Evolutionary conservation across 2,329 filamentous ascomycete species (phyloP).

Genomic region (Colletotrichum brevisporum): DNA sequence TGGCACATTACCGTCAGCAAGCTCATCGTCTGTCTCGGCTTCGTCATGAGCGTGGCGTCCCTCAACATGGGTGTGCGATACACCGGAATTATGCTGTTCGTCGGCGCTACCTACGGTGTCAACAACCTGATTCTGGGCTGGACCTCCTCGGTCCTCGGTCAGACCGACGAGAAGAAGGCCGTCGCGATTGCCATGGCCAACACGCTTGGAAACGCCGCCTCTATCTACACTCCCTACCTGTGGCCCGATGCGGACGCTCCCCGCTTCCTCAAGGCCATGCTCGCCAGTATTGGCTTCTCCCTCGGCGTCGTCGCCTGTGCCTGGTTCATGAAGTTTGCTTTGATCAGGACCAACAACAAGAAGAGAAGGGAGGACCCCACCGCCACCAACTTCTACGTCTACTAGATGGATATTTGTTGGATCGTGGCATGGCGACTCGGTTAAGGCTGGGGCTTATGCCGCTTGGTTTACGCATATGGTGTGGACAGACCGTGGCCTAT

Average conservation of each 20-base stretch:
- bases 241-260: constrained; percentile 39
- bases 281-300: constrained; percentile 45
- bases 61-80: constrained; percentile 38
- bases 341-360: constrained; percentile 55
- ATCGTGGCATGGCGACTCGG: not conserved
- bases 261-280: constrained; percentile 42
- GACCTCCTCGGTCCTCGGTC: constrained; percentile 56
- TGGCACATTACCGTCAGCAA: constrained; percentile 64
- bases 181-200: constrained; percentile 53
- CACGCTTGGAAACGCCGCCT: constrained; percentile 38
- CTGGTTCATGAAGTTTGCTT: constrained; percentile 52
- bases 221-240: constrained; percentile 43
- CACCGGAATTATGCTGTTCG: constrained; percentile 54
- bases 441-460: not conserved
- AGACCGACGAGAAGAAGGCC: constrained; percentile 63
- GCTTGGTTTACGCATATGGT: not conserved
- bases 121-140: constrained; percentile 62
- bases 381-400: constrained; percentile 48
- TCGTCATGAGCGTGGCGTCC: constrained; percentile 45
- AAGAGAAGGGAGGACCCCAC: constrained; percentile 43
- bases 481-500: no score
- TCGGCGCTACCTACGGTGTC: constrained; percentile 50
- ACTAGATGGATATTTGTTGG: constrained; percentile 30
- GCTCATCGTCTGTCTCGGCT: constrained; percentile 52
- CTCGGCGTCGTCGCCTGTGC: constrained; percentile 53